Evolutionary conservation across 177 flowering plant genomes (phyloP), one percentile per base, ranked within the genome.

Genomic region (Vitis hybrid): DNA sequence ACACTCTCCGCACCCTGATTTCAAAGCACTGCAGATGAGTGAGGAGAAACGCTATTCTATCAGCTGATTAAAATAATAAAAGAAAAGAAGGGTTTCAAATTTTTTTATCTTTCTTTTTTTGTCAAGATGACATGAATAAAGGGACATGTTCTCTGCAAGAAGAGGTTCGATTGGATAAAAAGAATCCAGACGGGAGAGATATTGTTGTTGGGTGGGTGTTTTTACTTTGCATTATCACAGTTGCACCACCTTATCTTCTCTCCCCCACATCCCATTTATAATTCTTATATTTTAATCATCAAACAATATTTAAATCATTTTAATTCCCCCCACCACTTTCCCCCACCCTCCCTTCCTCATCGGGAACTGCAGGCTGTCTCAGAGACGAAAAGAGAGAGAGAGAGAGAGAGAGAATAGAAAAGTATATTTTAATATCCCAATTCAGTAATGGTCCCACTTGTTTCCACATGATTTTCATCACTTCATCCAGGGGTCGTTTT

Each of bases 211-310:
- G 82, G 71, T 78, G 77, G 83, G 70, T 73, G 24, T 59, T 72
- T 71, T 62, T 54, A 64, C 75, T 77, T 77, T 71, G 75, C 77
- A 82, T 83, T 79, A 83, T 81, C 81, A 79, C 71, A 19, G 61
- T 68, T 73, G 80, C 82, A 77, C 76, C 80, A 79, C 87, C 88
- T 86, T 88, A 85, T 86, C 92, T 82, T 80, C 73, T 77, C 78
- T 78, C 44, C 73, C 82, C 78, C 86, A 70, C 75, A 59, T 47
- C 71, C 68, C 70, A 78, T 78, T 75, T 52, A 61, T 55, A 64
- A 64, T 64, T 54, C 60, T 49, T 59, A 31, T 5, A 13, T 47
- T 15, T 49, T 20, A 44, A 9, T 55, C 49, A 14, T 11, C 20
- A 20, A 13, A 59, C 3, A 38, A 5, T 38, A 38, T 38, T 38